Conservation (phyloP, 2,329 filamentous ascomycete genomes). For the Alternaria sp. region DNA sequence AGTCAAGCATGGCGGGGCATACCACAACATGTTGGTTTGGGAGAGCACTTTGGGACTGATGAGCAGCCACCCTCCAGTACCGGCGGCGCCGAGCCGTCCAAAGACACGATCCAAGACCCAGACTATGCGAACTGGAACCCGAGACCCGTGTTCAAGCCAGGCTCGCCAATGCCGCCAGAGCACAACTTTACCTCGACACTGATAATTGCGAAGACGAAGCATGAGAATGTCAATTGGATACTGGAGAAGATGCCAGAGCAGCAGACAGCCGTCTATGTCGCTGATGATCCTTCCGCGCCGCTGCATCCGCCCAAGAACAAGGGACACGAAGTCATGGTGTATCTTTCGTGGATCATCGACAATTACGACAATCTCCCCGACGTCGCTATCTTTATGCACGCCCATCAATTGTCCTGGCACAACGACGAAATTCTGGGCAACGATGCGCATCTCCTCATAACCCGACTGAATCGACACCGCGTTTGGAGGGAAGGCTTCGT, state of each 20-base stretch:
- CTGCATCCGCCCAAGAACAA: conserved; percentile 64
- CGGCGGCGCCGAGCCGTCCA: conserved; percentile 10
- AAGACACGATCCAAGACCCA: conserved; percentile 30
- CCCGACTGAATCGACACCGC: conserved; percentile 54
- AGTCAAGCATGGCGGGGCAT: conserved; percentile 49
- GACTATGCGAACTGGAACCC: conserved; percentile 51
- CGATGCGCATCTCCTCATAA: conserved; percentile 57
- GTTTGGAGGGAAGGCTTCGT: conserved; percentile 62
- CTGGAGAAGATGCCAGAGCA: conserved; percentile 60
- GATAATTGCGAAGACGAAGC: conserved; percentile 62
- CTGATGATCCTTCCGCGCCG: conserved; percentile 57
- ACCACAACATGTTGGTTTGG: conserved; percentile 53
- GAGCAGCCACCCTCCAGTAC: conserved; percentile 18
- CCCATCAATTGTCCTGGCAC: conserved; percentile 66
- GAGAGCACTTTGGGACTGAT: conserved; percentile 42
- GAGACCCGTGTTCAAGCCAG: conserved; percentile 42
- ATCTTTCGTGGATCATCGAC: conserved; percentile 69
- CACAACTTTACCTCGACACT: conserved; percentile 63
- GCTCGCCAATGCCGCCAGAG: conserved; percentile 51
- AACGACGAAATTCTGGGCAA: conserved; percentile 61
- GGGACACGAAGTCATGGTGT: conserved; percentile 70
- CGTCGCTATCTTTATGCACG: conserved; percentile 68
- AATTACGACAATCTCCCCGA: conserved; percentile 68
- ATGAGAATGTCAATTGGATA: conserved; percentile 65
- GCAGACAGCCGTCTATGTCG: conserved; percentile 59